Evolutionary conservation across 2,329 filamentous ascomycete genomes (phyloP), one percentile per base, ranked within the genome.

Genomic region (Rutstroemia sp.): DNA sequence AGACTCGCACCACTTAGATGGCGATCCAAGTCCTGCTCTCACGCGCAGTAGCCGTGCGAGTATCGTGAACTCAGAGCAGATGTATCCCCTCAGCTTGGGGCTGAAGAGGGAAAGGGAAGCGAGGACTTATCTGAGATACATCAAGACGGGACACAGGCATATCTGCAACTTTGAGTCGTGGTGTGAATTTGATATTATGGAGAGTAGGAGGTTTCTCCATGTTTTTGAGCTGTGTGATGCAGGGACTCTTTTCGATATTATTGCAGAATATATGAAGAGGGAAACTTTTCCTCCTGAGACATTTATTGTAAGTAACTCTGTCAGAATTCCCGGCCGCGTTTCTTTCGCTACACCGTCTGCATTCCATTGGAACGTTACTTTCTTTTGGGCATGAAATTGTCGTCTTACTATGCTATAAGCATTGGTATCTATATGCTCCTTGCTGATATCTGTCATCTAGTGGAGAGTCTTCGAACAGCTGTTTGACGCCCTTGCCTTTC

Each of bases 391-490:
- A 14, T 34, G 30, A 34, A 34, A 34, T 14, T 4, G 30, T 10
- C 30, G 30, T 12, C 10, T 14, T 9, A 9, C 30, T 34, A 14
- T 34, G 4, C 30, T 34, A 34, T 12, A 34, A 34, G 9, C 10
- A 34, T 12, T 34, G 9, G 30, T 12, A 34, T 12, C 4, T 34
- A 3, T 34, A 12, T 34, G 30, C 12, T 34, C 30, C 2, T 34
- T 34, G 30, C 30, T 34, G 30, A 34, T 34, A 34, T 14, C 10
- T 34, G 9, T 42, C 18, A 7, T 42, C 18, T 42, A 56, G 53
- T 56, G 53, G 53, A 38, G 51, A 21, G 19, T 41, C n/a, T 44
- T 27, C 5, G 53, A 52, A 25, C 53, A 56, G 37, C 18, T 56
- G 9, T n/a, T 56, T 10, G 27, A 10, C 16, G 53, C 47, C 16